A percentile compares a stretch with the other conserved stretches of the same genome.
Evolutionary conservation across 2,329 filamentous ascomycete genomes (phyloP).

Genomic region (Aspergillus alliaceus): DNA sequence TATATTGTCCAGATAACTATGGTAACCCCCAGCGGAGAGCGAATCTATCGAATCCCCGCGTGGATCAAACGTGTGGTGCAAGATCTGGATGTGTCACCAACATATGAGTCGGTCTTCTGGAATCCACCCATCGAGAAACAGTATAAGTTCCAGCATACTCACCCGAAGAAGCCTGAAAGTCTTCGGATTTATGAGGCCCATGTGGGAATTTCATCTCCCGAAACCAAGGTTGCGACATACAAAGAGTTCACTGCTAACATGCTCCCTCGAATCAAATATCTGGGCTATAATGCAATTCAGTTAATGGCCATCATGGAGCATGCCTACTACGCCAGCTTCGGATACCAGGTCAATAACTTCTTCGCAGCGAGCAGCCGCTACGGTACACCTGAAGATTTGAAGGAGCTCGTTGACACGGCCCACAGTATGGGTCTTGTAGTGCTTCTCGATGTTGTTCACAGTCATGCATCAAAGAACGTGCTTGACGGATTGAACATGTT

Average conservation of each 20-base stretch:
- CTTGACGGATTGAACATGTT: slow-evolving; percentile 94
- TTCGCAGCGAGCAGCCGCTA: slow-evolving; percentile 97
- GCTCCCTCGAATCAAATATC: slow-evolving; percentile 81
- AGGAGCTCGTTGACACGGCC: slow-evolving; percentile 93
- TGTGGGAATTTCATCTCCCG: slow-evolving; percentile 92
- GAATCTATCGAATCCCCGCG: slow-evolving; percentile 83
- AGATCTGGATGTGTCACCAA: slow-evolving; percentile 82
- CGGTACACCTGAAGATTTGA: slow-evolving; percentile 88
- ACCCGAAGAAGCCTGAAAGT: slow-evolving; percentile 80
- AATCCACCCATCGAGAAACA: slow-evolving; percentile 76
- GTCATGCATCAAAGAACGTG: slow-evolving; percentile 96
- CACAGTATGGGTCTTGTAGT: slow-evolving; percentile 89
- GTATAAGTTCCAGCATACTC: slow-evolving; percentile 81
- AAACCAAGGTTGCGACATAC: slow-evolving; percentile 86
- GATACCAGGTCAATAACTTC: slow-evolving; percentile 98
- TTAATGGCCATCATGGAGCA: slow-evolving; percentile 99
- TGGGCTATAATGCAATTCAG: slow-evolving; percentile 97
- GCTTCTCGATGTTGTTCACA: slow-evolving; percentile 93
- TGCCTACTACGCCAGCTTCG: slow-evolving; percentile 98
- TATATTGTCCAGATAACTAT: slow-evolving; percentile 68
- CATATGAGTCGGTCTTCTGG: slow-evolving; percentile 96
- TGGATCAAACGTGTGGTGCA: slow-evolving; percentile 99
- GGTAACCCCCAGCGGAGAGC: slow-evolving; percentile 73
- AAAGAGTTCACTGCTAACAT: slow-evolving; percentile 95
- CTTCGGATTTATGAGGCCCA: slow-evolving; percentile 98